Conservation (phyloP, 2,329 filamentous ascomycete species). For the Beauveria medogensis region DNA sequence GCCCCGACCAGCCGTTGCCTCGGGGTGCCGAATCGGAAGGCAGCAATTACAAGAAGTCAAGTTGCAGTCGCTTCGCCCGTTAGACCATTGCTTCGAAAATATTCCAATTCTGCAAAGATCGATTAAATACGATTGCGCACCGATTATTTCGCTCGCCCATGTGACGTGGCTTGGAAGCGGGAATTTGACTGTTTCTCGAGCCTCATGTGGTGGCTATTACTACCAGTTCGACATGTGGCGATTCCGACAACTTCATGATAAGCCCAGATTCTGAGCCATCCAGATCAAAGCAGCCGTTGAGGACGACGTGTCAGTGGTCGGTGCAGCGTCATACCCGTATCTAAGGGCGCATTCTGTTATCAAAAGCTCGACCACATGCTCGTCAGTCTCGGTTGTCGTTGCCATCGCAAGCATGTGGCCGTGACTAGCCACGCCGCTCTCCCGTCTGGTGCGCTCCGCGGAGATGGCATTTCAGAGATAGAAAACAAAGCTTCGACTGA, state of each 20-base stretch:
- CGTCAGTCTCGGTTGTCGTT: background rate
- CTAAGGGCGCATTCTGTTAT: background rate
- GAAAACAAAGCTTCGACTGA: background rate
- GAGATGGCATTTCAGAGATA: conserved; percentile 15
- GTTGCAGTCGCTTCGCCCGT: no score
- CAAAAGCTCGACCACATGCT: background rate
- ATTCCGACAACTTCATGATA: background rate
- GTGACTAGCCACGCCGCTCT: background rate
- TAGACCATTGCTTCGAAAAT: background rate
- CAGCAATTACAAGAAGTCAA: background rate
- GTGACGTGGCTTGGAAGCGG: no score
- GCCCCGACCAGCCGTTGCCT: background rate
- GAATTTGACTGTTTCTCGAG: background rate
- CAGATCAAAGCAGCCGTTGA: background rate
- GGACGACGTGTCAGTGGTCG: background rate
- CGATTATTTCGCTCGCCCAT: no score
- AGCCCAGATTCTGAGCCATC: background rate
- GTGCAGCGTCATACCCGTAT: background rate
- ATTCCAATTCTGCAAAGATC: background rate
- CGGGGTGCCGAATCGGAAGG: background rate
- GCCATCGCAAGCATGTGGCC: background rate
- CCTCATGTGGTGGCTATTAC: background rate
- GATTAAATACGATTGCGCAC: background rate
- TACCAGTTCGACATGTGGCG: background rate
- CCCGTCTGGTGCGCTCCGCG: conserved; percentile 5